These are phyloP conservation scores for Podospora pseudopauciseta DNA, from an alignment of 495 filamentous ascomycete genomes.

Conservation along the genomic window DNA sequence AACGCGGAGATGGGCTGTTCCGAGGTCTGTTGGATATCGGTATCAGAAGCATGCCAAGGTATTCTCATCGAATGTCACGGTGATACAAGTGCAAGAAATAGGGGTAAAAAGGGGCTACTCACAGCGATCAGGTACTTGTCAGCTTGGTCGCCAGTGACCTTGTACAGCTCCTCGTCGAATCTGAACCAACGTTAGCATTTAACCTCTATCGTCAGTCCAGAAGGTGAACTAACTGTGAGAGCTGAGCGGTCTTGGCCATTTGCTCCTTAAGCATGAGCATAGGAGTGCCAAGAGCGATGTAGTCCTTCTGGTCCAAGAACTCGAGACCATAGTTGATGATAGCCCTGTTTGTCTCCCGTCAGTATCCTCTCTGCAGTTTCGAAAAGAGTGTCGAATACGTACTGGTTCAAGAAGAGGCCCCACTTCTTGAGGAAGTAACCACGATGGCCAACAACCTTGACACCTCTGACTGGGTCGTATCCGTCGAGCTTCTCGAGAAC, in stretches of 20 bases:
- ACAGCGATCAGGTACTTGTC: constrained; percentile 91
- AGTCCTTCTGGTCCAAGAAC: constrained; percentile 72
- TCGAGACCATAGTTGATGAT: constrained; percentile 91
- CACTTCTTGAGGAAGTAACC: constrained; percentile 89
- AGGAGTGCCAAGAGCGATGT: constrained; percentile 85
- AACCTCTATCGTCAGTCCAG: not conserved
- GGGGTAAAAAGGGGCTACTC: not conserved
- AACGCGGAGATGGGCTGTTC: constrained; percentile 93
- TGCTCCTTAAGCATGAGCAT: constrained; percentile 94
- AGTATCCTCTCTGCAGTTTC: not conserved
- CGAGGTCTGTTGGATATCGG: constrained; percentile 54
- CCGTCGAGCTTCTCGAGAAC: constrained; percentile 83
- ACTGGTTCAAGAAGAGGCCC: constrained; percentile 76
- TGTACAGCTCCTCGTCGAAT: constrained; percentile 97
- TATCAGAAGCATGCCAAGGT: not conserved
- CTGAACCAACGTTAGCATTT: not conserved
- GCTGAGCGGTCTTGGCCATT: constrained; percentile 99
- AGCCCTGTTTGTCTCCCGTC: constrained; percentile 40
- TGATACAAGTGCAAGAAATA: not conserved
- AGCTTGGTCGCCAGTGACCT: constrained; percentile 82
- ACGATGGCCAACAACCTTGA: constrained; percentile 92
- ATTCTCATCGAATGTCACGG: not conserved
- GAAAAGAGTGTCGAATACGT: constrained; percentile 1
- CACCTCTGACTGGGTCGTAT: constrained; percentile 89
- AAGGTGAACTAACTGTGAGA: constrained; percentile 58